Evolutionary conservation across 2,329 filamentous ascomycete genomes (phyloP), one percentile per base, ranked within the genome.

Genomic region (Hortaea sp.): DNA sequence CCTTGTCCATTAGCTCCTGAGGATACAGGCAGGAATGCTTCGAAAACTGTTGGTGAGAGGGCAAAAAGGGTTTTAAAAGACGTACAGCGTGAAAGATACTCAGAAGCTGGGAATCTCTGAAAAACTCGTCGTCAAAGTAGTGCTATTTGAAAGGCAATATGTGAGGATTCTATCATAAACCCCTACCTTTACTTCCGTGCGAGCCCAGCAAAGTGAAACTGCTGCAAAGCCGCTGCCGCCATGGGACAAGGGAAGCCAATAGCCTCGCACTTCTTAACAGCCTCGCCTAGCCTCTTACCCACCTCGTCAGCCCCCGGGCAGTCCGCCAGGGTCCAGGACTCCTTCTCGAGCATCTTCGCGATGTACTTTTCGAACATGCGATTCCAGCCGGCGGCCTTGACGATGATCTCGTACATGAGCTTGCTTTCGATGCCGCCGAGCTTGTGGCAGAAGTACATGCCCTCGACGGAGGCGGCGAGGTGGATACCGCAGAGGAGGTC

Each of bases 391-490:
- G 71, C 72, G 3, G 71, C 71, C 48, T 72, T 68, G 41, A 61
- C 62, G 39, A 74, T 70, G 42, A 74, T 67, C 7, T 66, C 65
- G 52, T 66, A 69, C 61, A 74, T 71, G 47, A 67, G 63, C 44
- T 62, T 57, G 31, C 71, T 58, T 50, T 73, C 69, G 12, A 72
- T 65, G 10, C 48, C 48, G 0, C 67, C 65, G 5, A 74, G 64
- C 42, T 66, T 57, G 9, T 66, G 65, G 42, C 70, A 71, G 53
- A 74, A 73, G 0, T 67, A 61, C 53, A 74, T 65, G 7, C 68
- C 70, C 50, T 75, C 72, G 0, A 72, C 68, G 1, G 69, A 68
- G 0, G 70, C 69, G 7, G 69, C 68, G n/a, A 74, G 66, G 49
- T 74, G 72, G 10, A 73, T 69, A n/a, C 69, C 65, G 12, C 62